Conservation (phyloP, 345 rosid species). For the Brassica carinata region DNA sequence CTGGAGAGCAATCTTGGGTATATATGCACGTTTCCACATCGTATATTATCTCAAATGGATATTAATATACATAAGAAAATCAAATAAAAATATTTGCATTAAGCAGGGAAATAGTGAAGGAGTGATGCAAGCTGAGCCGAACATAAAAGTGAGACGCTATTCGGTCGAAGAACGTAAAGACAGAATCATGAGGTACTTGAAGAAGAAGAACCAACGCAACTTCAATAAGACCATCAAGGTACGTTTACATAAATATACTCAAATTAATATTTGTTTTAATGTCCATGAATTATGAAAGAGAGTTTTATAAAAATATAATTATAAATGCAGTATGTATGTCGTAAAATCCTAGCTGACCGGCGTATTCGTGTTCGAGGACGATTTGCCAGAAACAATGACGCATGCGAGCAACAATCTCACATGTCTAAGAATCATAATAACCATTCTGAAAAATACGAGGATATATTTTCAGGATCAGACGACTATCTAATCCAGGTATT, state of each 20-base stretch:
- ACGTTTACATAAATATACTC: background rate
- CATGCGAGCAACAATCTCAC: conserved; percentile 54
- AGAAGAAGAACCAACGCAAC: conserved; percentile 92
- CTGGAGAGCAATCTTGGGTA: conserved; percentile 50
- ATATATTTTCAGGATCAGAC: conserved; percentile 41
- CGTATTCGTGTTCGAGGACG: conserved; percentile 89
- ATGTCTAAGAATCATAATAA: conserved; percentile 42
- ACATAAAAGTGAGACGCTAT: conserved; percentile 65
- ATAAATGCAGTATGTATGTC: conserved; percentile 72
- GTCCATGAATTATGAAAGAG: conserved; percentile 5
- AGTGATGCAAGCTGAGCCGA: conserved; percentile 45
- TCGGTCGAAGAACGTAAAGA: conserved; percentile 84
- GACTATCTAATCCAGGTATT: conserved; percentile 48
- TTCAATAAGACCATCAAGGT: conserved; percentile 95
- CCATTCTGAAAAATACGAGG: conserved; percentile 46
- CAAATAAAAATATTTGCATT: background rate
- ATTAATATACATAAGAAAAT: background rate
- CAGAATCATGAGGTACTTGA: conserved; percentile 83
- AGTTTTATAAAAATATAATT: background rate
- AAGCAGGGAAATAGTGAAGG: conserved; percentile 51
- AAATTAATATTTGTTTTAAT: background rate
- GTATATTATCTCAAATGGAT: background rate
- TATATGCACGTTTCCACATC: background rate
- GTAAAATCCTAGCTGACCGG: conserved; percentile 87
- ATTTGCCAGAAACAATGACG: conserved; percentile 76